Evolutionary conservation across 75 land plant species (phyloP), one percentile per base, ranked within the genome.

Genomic region (Cunninghamia lanceolata): DNA sequence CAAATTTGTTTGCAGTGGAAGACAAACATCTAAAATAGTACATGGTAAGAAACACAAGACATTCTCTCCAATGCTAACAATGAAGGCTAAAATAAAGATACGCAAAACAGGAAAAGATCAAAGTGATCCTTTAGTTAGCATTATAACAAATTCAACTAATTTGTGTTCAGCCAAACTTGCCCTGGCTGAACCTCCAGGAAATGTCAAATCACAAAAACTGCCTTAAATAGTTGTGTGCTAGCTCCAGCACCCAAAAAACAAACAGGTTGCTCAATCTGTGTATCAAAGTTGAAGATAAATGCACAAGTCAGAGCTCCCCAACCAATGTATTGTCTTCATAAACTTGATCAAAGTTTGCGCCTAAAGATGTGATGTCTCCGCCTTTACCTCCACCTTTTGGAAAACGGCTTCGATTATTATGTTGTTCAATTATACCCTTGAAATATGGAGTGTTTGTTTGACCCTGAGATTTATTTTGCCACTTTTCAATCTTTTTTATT

Each of bases 271-370:
- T 34, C 75, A 34, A 70, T 10, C 4, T 34, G 34, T 73, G 35
- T 71, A 32, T 71, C 74, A 71, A 32, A 71, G 74, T 71, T 2
- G 5, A 71, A 11, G 35, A 21, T 4, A 73, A 73, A 73, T 32
- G 36, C 36, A 34, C 75, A 73, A 25, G 14, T 73, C 75, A 73
- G 38, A 73, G 75, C 14, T 73, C 75, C 38, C 75, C 75, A 10
- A 73, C 75, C 75, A 73, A 73, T 73, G 75, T 73, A 73, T 73
- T 38, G 34, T 34, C 75, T 73, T 73, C 36, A 73, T 73, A 73
- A 73, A 32, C 75, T 73, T 73, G 75, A 73, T 73, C 75, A 73
- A 73, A 34, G 36, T 73, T 34, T 32, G 35, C 36, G 11, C 75
- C 75, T 30, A 34, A 73, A 73, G 75, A 34, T 73, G 75, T 73